phyloP scores from a whole-genome alignment of 2,329 filamentous ascomycete species.

The Chaetomium sp. region DNA sequence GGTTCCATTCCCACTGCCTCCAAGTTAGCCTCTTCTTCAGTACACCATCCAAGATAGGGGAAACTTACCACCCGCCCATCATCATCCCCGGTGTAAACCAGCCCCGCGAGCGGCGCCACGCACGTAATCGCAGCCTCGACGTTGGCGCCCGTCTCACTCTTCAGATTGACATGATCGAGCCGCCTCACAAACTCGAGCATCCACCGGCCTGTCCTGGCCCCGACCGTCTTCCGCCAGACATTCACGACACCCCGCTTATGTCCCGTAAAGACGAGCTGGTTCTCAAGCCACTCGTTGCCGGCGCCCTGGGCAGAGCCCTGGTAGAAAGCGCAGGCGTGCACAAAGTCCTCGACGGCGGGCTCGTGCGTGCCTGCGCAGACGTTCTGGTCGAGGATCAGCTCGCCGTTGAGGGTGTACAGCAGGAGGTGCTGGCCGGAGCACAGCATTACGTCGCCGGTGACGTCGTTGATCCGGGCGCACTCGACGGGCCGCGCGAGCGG shows the following conservation, averaged over 20 bases:
- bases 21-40: constrained; percentile 26
- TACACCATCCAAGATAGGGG: constrained; percentile 1
- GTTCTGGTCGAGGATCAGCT: constrained; percentile 77
- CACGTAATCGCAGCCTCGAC: constrained; percentile 76
- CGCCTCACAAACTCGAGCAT: constrained; percentile 75
- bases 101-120: constrained; percentile 77
- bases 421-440: constrained; percentile 74
- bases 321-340: constrained; percentile 87
- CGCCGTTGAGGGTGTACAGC: constrained; percentile 86
- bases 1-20: constrained; percentile 65
- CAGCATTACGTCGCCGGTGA: constrained; percentile 85
- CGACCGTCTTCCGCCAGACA: constrained; percentile 61
- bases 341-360: constrained; percentile 66
- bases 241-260: constrained; percentile 84
- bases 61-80: constrained; percentile 82
- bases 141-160: constrained; percentile 60
- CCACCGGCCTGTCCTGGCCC: constrained; percentile 66
- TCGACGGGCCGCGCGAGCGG: constrained; percentile 61
- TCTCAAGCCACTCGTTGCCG: constrained; percentile 89
- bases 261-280: constrained; percentile 84
- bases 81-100: constrained; percentile 93
- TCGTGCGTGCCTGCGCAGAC: constrained; percentile 54
- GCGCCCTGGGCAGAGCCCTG: constrained; percentile 63
- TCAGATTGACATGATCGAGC: constrained; percentile 76
- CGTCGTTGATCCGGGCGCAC: constrained; percentile 84